Evolutionary conservation across 768 basidiomycete species (phyloP), one percentile per base, ranked within the genome.

Genomic region (Mycena polygramma): DNA sequence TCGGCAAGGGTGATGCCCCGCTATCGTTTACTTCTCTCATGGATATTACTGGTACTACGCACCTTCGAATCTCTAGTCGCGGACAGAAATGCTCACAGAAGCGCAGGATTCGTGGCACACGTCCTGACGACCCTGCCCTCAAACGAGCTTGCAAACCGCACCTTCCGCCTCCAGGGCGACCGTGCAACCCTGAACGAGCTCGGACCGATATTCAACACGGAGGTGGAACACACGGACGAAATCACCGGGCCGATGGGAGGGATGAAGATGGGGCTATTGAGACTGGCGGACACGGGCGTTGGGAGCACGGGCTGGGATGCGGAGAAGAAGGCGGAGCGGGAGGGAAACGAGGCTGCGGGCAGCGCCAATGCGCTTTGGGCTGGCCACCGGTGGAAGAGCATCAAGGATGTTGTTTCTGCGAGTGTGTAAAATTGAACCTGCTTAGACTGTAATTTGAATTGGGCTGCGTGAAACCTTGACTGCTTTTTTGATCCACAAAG

Each of bases 91-190:
- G 13, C 43, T 22, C 20, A 36, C 52, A 17, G n/a, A 20, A 22
- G 24, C 30, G 20, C 36, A 83, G 82, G 83, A 26, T 83, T 81
- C 49, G 55, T 79, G 22, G 82, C 77, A 22, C 70, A 83, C 43
- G 71, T 81, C 48, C 77, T 83, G 58, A 82, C 81, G 11, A 73
- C 77, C 3, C 66, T 82, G 5, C 77, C 80, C 0, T 35, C 68
- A 0, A 57, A 61, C n/a, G 70, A 75, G 24, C 76, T 81, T 17
- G 75, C 75, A 7, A 68, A 83, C 63, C 74, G 64, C 6, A 79
- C 77, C 5, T 81, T 83, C 76, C 81, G 81, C 36, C 75, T 83
- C 36, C 68, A 83, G 64, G 83, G 82, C 19, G 79, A 83, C 49
- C 77, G 80, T 13, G 73, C 57, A 7, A 72, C 78, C 7, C 73